Evolutionary conservation across 306 rosid genomes (phyloP).

Genomic region (Urtica urens): DNA sequence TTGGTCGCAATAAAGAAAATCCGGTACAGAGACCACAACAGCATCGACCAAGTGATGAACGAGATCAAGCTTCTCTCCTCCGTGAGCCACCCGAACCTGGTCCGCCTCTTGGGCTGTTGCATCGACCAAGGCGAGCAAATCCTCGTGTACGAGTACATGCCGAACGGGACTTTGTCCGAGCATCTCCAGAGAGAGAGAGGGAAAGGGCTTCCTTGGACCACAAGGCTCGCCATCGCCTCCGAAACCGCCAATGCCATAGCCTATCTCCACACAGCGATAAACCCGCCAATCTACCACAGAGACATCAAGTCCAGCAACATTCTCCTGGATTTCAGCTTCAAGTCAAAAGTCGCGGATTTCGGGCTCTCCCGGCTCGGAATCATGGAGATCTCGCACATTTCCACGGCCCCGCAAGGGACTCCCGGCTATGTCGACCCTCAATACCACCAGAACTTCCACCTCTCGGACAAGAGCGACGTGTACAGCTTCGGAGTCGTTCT

Average conservation of each 20-base stretch:
- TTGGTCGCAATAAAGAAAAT: conserved; percentile 83
- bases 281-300: conserved; percentile 93
- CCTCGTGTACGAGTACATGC: conserved; percentile 85
- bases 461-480: conserved; percentile 92
- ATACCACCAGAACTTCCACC: conserved; percentile 91
- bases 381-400: conserved; percentile 71
- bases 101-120: conserved; percentile 92
- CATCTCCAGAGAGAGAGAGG: conserved; percentile 73
- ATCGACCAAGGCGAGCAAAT: conserved; percentile 88
- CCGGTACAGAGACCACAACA: conserved; percentile 63
- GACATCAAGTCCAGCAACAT: conserved; percentile 92
- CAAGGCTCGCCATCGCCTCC: conserved; percentile 68
- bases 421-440: conserved; percentile 99
- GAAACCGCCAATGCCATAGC: conserved; percentile 90
- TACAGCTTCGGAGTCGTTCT: conserved; percentile 94
- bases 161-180: conserved; percentile 75
- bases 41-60: conserved; percentile 87
- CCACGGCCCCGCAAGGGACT: conserved; percentile 97
- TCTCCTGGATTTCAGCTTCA: conserved; percentile 64
- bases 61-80: conserved; percentile 91
- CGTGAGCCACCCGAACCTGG: conserved; percentile 89
- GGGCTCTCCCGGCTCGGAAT: conserved; percentile 96
- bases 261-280: conserved; percentile 72
- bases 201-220: conserved; percentile 76
- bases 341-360: conserved; percentile 92